Base-by-base conservation (phyloP, 805 yeast species). In the Candida verbasci region DNA sequence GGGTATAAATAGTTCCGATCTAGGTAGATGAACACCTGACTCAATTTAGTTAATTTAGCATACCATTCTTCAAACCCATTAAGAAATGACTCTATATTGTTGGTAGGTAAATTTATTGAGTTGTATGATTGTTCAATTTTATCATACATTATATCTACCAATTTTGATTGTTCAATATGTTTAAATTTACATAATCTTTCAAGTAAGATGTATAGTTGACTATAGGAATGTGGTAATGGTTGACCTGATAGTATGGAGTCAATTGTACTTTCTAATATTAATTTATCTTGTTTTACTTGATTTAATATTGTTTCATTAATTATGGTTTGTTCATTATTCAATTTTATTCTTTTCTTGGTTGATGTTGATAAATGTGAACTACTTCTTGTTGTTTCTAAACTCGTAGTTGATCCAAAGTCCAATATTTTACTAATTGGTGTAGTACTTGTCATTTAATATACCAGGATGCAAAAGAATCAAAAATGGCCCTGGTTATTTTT, bases 1-100 rank as follows among this genome's bases (percentile, higher is more conserved):
- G 47, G 59, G 25, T 52, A 44, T 10, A 65, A 50, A 36, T 66
- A 66, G 14, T 53, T 46, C 25, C 62, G 42, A 46, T 66, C 72
- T 32, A 65, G 41, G 34, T 60, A 64, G 4, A 65, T 39, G 34
- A 62, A 66, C 16, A 65, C 36, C 41, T 57, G 59, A 29, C 52
- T 44, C 29, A 66, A 40, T 5, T 48, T 28, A 11, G 34, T 28
- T 20, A 65, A 37, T 32, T 49, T 53, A 1, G 26, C 17, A 24
- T 48, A 55, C 66, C 65, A 66, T 6, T 25, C 31, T 4, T 43
- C 34, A 26, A 42, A 56, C 4, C 45, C 34, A 2, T 26, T 32
- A 8, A 62, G 31, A 33, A 44, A 56, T 10, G n/a, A n/a, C n/a
- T n/a, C n/a, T n/a, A n/a, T n/a, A n/a, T n/a, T n/a, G n/a, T n/a